Base-by-base conservation (phyloP, 257 asterid genomes). In the Penstemon barbatus region DNA sequence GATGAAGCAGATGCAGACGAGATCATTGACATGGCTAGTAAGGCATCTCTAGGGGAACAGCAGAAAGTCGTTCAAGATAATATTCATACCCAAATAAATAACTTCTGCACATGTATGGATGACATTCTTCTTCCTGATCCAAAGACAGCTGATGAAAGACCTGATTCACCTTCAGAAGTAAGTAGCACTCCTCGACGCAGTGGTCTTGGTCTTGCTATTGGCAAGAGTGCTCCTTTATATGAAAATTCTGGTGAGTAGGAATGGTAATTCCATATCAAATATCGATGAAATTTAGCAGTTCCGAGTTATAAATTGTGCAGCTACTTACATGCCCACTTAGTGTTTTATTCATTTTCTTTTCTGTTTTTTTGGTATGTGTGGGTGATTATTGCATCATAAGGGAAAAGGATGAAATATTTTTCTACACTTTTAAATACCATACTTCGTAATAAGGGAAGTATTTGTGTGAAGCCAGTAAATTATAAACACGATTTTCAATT, bases 31-130 rank as follows among this genome's bases (percentile, higher is more conserved):
- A 71, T 90, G 89, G 96, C 92, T 57, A 80, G 77, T 62, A 80
- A 82, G 52, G 92, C 96, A 59, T 79, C 96, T 54, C 71, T 82
- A 44, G 75, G 48, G 33, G 96, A 93, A 72, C 97, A 90, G 69
- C 91, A 90, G 77, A 83, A 79, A 77, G 94, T 81, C 71, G 97
- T 93, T 75, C 96, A 93, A 73, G 97, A 93, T 74, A 90, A 93
- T 77, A 81, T 93, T 53, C 99, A 90, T 65, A 76, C 71, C 52
- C 97, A 90, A 78, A 71, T 88, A 48, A 59, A 65, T 65, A 75
- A 66, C 52, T 81, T 88, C 72, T 84, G 88, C 79, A 54, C 61
- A 5, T 60, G 78, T 72, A 92, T 92, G 97, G 92, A 90, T 77
- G 87, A 69, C 25, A 80, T 88, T 76, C 88, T 93, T 68, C 78